Base-by-base conservation (phyloP, 2,329 filamentous ascomycete species). In the Fusarium torulosum region DNA sequence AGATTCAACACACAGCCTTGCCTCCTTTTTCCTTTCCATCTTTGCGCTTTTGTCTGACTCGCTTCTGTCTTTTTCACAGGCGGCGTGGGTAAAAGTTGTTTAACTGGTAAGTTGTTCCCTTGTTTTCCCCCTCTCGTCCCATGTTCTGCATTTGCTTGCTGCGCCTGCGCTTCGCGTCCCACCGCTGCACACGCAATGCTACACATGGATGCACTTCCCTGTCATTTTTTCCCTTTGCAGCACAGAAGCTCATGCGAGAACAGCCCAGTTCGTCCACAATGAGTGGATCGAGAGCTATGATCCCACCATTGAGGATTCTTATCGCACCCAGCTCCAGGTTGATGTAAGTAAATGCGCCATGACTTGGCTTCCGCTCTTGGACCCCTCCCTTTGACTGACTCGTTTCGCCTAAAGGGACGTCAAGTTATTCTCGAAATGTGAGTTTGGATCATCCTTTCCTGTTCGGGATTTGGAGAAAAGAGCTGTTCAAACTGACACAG, bases 201-300 rank as follows among this genome's bases (percentile, higher is more conserved):
- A 58, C 29, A 56, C 63, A 37, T 29, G 27, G 27, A 29, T 29
- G 27, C 27, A 4, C 44, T 56, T 63, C 62, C 66, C 65, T 63
- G 55, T 60, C 43, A 13, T 3, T 29, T 29, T 57, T 46, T 54
- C 53, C 41, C 40, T 62, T 57, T 68, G 57, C 38, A 45, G 38
- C 61, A 52, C 44, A 60, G 27, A 56, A 53, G 51, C 70, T 72
- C 19, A 73, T 71, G 50, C 44, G 62, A 52, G 51, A 66, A 65
- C 66, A 93, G 93, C 94, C 74, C 93, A 97, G 84, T 97, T 96
- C 75, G 93, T 97, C 52, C 93, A 96, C 79, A 94, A 96, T 81
- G 91, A 96, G 73, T 96, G 93, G 92, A 95, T 97, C 76, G 93
- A 97, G 79, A 92, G 89, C 78, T 93, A 93, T 79, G 90, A 93